Evolutionary conservation across 192 early-diverging fungal species (phyloP), one percentile per base, ranked within the genome.

Genomic region (Coemansia sp.): DNA sequence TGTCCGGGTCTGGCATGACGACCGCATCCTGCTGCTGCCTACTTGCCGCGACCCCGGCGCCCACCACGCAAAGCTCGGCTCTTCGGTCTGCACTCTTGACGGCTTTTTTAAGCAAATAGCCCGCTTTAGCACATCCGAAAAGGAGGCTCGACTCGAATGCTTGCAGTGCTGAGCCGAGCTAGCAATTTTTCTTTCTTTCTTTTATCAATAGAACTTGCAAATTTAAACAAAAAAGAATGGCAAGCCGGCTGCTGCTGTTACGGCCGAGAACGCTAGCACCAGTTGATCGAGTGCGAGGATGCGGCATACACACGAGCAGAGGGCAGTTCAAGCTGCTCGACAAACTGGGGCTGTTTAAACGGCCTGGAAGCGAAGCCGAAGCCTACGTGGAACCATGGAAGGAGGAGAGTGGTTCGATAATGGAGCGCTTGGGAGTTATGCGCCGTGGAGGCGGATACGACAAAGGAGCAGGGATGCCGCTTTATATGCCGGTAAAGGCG

Each of bases 1-100:
- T 18, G 77, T 79, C 20, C 77, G 77, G 14, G 62, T 79, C n/a
- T 70, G 70, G 65, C 65, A 73, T 45, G 65, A 73, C 50, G 77
- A 79, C 50, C 50, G 63, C 18, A 43, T 21, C 0, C 41, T 79
- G 14, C 60, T 41, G 56, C 55, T 79, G 55, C 77, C 77, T 2
- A 47, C 77, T 2, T 79, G 77, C 48, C 61, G 49, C 41, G 77
- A 69, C 49, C 71, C 70, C 4, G 77, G 77, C 18, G 66, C 66
- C 1, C 77, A 79, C 59, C 77, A 79, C 23, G 14, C 65, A 5
- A 31, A 45, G 42, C 54, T 74, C 2, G 77, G 77, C 13, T 28
- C 70, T 6, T 35, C 65, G 0, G 58, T 69, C 28, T 79, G 77
- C 31, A 79, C 77, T 7, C 71, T 79, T 0, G 77, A 79, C 44